phyloP scores from a whole-genome alignment of 306 rosid genomes.

The Styphnolobium japonicum region DNA sequence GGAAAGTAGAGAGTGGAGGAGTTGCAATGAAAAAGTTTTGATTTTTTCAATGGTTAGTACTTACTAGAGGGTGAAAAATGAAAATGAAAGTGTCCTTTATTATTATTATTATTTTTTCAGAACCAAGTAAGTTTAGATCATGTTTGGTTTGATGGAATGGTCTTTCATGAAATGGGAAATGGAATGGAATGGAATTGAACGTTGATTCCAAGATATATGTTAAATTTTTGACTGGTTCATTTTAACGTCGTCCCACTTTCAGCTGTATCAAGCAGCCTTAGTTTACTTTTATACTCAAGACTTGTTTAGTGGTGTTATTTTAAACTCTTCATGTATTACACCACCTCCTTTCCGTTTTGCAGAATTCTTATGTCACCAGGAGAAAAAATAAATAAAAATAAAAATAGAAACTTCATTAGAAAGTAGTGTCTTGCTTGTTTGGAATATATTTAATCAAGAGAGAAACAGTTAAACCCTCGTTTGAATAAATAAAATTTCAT shows the following conservation, averaged over 20 bases:
- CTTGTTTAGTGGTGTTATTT: background rate
- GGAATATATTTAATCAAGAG: background rate
- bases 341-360: background rate
- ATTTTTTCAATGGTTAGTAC: background rate
- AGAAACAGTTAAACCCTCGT: background rate
- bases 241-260: too few species aligned
- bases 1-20: background rate
- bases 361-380: background rate
- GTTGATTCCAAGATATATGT: too few species aligned
- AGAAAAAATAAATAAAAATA: background rate
- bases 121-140: too few species aligned
- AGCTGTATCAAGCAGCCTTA: too few species aligned
- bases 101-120: too few species aligned
- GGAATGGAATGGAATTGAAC: too few species aligned
- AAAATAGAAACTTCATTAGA: too few species aligned
- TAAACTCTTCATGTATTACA: background rate
- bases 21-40: background rate
- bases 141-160: too few species aligned
- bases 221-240: too few species aligned
- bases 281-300: too few species aligned
- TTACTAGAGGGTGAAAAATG: background rate
- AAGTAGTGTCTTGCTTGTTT: background rate
- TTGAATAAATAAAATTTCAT: background rate
- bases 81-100: too few species aligned
- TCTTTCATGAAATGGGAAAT: too few species aligned